Percentiles rank a stretch among this genome's conserved stretches.
Conservation (phyloP, 139 green algal species). For the Axilococcus clingmanii region DNA sequence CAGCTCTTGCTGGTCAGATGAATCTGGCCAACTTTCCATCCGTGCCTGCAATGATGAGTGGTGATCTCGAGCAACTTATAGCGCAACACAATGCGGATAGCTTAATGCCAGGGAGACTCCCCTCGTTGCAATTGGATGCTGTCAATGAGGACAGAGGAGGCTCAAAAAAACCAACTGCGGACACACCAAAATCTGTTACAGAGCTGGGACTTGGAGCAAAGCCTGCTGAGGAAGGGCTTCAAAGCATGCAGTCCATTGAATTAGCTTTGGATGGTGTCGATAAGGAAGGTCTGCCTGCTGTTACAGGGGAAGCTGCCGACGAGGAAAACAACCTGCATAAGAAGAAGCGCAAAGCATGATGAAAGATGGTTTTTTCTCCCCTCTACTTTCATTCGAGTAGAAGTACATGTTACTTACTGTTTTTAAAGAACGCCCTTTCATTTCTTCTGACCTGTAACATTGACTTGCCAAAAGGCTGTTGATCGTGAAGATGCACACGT, state of each 20-base stretch:
- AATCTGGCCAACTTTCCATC: constrained; percentile 24
- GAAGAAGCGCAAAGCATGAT: background rate
- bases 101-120: background rate
- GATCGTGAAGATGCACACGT: too few species aligned
- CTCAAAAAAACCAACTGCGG: background rate
- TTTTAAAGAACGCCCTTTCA: too few species aligned
- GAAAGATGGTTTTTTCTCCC: background rate
- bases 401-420: too few species aligned
- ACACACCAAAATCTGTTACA: background rate
- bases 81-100: constrained; percentile 11
- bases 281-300: too few species aligned
- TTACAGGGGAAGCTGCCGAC: too few species aligned
- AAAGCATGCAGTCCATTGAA: constrained; percentile 57
- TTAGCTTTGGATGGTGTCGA: too few species aligned
- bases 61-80: constrained; percentile 32
- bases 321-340: background rate
- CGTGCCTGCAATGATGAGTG: constrained; percentile 20
- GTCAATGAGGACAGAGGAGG: background rate
- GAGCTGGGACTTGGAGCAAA: constrained; percentile 1
- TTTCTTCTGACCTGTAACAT: too few species aligned
- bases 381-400: too few species aligned
- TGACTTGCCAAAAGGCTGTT: too few species aligned
- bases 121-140: constrained; percentile 23
- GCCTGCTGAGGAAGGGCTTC: constrained; percentile 20
- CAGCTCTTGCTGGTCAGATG: too few species aligned